phyloP scores from a whole-genome alignment of 805 yeast species.

The Candida sithepensis region DNA sequence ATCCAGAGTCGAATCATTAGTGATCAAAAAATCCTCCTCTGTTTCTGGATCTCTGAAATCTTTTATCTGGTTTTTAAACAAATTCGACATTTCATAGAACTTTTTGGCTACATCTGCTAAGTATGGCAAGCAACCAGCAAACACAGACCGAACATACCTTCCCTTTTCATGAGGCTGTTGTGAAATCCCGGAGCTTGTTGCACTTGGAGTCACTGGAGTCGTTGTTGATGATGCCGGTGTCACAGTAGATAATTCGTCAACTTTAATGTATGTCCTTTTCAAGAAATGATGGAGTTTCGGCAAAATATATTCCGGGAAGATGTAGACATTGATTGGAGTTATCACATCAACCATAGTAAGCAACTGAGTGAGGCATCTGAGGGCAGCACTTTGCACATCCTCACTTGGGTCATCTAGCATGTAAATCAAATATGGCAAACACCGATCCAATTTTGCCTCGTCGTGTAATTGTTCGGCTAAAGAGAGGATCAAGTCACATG shows the following conservation, averaged over 20 bases:
- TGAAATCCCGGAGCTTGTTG: not conserved
- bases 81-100: constrained; percentile 59
- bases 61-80: constrained; percentile 35
- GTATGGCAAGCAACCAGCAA: constrained; percentile 71
- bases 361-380: constrained; percentile 65
- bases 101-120: constrained; percentile 62
- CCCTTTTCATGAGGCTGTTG: constrained; percentile 13
- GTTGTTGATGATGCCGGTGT: constrained; percentile 9
- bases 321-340: constrained; percentile 68
- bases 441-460: constrained; percentile 80
- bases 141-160: constrained; percentile 52
- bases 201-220: not conserved
- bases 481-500: constrained; percentile 72
- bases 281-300: constrained; percentile 59
- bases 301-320: constrained; percentile 78
- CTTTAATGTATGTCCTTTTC: constrained; percentile 33
- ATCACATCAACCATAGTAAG: constrained; percentile 59
- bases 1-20: constrained; percentile 33
- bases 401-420: constrained; percentile 66
- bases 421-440: constrained; percentile 75
- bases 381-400: constrained; percentile 63
- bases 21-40: constrained; percentile 34
- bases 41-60: constrained; percentile 40
- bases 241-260: constrained; percentile 11
- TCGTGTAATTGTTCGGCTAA: constrained; percentile 76